Evolutionary conservation across 148 eudicot species (phyloP), one percentile per base, ranked within the genome.

Genomic region (Heliosperma pusillum): DNA sequence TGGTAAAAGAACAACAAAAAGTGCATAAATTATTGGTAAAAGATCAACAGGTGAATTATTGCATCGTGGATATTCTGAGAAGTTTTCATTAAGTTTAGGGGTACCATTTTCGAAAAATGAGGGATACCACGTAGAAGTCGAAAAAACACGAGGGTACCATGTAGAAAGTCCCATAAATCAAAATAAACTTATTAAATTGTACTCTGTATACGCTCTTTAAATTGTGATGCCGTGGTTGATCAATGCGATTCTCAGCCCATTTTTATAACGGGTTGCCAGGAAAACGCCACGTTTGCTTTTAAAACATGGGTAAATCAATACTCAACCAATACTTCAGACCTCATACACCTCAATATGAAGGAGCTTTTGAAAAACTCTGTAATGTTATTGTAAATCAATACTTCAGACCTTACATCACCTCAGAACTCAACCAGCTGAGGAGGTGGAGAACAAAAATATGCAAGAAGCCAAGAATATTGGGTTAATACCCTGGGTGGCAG

Each of bases 401-500:
- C 66, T 62, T 29, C 69, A 65, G 10, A 65, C 36, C 17, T 33
- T 29, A 66, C 2, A 12, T 33, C 36, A 66, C 24, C 25, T 66
- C 47, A 36, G 12, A 66, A 27, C 16, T 66, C 69, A 66, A 29
- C 13, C 40, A 66, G 69, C 45, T 27, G 42, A 33, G 42, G 6
- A 22, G n/a, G 8, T 26, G 2, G 2, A 20, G 7, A 33, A 30
- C 36, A 65, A 66, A 66, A 36, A 33, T 2, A 66, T n/a, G 69
- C 47, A 66, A 33, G 22, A 17, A 66, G 8, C 50, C 47, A 66
- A 33, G 22, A 17, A 69, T 20, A 27, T 71, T 42, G 73, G 65
- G 60, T n/a, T 27, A 62, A 70, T 89, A 91, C 97, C 93, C 93
- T 1, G 98, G 98, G 53, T 91, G 97, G 80, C 98, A 94, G 85